Conservation (phyloP, 805 yeast species). For the Candida boidinii region DNA sequence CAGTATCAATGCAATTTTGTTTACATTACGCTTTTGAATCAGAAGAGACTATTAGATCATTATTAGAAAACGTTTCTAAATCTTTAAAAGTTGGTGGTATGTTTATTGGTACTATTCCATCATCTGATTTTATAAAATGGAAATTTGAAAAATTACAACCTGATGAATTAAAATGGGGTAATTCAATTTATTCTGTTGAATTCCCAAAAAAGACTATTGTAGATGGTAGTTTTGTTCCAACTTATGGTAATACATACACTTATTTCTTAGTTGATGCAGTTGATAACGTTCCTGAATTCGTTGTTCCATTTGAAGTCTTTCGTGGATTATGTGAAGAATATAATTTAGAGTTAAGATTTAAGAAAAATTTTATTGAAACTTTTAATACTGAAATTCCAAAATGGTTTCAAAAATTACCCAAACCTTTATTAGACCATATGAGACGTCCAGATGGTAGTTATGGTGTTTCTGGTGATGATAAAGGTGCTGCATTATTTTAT, state of each 20-base stretch:
- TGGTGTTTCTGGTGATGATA: constrained; percentile 84
- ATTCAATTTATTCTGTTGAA: constrained; percentile 69
- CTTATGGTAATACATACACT: constrained; percentile 77
- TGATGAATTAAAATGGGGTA: constrained; percentile 71
- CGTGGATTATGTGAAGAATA: constrained; percentile 79
- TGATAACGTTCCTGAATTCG: constrained; percentile 93
- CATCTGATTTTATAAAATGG: constrained; percentile 72
- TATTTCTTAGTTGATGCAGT: constrained; percentile 88
- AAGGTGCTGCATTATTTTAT: constrained; percentile 82
- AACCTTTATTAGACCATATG: constrained; percentile 54
- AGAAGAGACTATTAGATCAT: constrained; percentile 66
- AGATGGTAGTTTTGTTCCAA: constrained; percentile 62
- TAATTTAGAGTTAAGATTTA: constrained; percentile 62
- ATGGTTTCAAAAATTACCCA: constrained; percentile 50
- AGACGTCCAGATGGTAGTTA: constrained; percentile 69
- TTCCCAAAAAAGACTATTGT: constrained; percentile 75
- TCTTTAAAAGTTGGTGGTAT: constrained; percentile 76
- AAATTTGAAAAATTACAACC: constrained; percentile 45
- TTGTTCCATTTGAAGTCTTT: constrained; percentile 87
- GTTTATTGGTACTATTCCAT: constrained; percentile 92
- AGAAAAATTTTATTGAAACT: constrained; percentile 72
- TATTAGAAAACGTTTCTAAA: constrained; percentile 67
- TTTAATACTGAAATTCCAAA: constrained; percentile 73
- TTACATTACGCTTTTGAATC: constrained; percentile 91
- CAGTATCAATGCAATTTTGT: constrained; percentile 86